A percentile compares a stretch with the other conserved stretches of the same genome.
Conservation (phyloP, 129 eudicot genomes). For the Flaveria trinervia region DNA sequence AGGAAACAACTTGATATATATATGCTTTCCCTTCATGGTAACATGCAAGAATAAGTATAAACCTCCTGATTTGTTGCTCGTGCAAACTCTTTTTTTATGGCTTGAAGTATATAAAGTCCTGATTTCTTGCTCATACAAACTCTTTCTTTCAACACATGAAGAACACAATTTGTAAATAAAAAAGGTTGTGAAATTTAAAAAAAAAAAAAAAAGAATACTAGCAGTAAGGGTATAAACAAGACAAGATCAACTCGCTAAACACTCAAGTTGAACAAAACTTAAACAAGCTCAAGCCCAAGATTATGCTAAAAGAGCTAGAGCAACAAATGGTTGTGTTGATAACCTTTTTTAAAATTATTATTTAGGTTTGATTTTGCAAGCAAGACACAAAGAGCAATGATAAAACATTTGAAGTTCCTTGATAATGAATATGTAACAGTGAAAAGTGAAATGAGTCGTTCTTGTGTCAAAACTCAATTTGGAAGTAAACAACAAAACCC, state of each 20-base stretch:
- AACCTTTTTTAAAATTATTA: not conserved
- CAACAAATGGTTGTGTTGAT: not conserved
- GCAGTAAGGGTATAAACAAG: too few species aligned
- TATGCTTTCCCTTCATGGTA: too few species aligned
- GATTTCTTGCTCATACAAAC: too few species aligned
- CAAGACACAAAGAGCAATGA: not conserved
- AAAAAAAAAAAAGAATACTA: not conserved
- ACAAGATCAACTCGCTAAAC: not conserved
- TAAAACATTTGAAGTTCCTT: not conserved
- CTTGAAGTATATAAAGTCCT: too few species aligned
- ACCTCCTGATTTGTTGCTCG: too few species aligned
- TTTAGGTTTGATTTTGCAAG: not conserved
- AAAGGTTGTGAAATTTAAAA: not conserved
- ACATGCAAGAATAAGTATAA: too few species aligned
- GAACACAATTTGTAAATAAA: too few species aligned
- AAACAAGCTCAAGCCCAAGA: not conserved
- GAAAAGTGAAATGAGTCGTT: not conserved
- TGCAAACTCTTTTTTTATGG: too few species aligned
- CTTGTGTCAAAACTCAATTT: not conserved
- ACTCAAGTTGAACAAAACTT: not conserved
- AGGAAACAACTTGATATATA: too few species aligned
- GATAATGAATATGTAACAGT: not conserved
- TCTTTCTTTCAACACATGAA: too few species aligned
- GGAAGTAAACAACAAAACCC: not conserved
- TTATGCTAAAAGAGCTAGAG: not conserved